phyloP scores from a whole-genome alignment of 192 early-diverging fungal genomes.

The Coemansia javaensis region DNA sequence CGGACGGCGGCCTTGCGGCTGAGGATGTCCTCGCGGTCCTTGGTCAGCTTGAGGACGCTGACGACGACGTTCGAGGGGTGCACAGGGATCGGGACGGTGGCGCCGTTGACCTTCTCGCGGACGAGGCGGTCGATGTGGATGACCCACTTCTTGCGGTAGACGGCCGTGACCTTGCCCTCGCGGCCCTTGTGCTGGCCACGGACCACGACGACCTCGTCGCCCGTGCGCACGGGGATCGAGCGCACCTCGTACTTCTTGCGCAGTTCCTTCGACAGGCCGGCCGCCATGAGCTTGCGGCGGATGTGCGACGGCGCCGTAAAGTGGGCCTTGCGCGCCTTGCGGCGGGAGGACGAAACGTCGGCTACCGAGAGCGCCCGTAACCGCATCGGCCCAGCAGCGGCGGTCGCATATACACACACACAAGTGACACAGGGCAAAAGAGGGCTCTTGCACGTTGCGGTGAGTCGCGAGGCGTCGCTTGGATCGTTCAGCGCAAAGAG shows the following conservation, averaged over 20 bases:
- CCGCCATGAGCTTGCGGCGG: constrained; percentile 95
- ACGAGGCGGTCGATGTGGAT: constrained; percentile 97
- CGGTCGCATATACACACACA: not conserved
- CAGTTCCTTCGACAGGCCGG: constrained; percentile 97
- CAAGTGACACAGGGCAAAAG: constrained; percentile 14
- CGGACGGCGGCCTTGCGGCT: constrained; percentile 72
- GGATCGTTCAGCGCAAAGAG: constrained; percentile 44
- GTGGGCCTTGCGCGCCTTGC: constrained; percentile 98
- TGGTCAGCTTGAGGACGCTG: constrained; percentile 92
- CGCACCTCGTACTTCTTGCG: constrained; percentile 94
- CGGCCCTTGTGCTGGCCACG: constrained; percentile 96
- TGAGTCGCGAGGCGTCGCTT: too few species aligned
- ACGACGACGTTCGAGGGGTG: constrained; percentile 99
- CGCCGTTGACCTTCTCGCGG: constrained; percentile 97
- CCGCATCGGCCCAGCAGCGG: constrained; percentile 3
- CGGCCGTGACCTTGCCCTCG: constrained; percentile 91
- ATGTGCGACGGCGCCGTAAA: constrained; percentile 93
- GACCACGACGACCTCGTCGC: constrained; percentile 95
- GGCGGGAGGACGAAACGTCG: constrained; percentile 84
- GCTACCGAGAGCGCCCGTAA: constrained; percentile 16
- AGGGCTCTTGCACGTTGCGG: too few species aligned
- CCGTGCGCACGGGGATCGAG: constrained; percentile 94
- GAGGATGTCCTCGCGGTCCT: constrained; percentile 89
- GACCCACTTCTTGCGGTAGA: constrained; percentile 99
- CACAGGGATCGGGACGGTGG: constrained; percentile 84